phyloP scores from a whole-genome alignment of 2,329 filamentous ascomycete genomes.

The Nannizziopsis arthrosporioides region DNA sequence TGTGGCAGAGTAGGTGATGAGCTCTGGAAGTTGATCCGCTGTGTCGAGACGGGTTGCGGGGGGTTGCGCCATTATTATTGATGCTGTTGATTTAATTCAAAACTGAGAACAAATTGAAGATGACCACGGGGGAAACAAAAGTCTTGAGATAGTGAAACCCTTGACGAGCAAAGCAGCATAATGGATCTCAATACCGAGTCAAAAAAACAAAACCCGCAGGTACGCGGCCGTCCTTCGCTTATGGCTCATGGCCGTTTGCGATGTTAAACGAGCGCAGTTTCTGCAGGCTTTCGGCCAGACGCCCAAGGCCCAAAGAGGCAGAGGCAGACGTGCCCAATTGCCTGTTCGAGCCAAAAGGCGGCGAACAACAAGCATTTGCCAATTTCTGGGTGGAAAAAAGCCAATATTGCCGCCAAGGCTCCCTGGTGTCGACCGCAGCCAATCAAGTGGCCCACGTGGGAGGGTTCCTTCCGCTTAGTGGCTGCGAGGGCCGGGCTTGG shows the following conservation, averaged over 20 bases:
- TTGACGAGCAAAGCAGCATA: no score
- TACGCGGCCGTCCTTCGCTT: no score
- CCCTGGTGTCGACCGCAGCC: not conserved
- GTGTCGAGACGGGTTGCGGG: not conserved
- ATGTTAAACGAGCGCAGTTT: not conserved
- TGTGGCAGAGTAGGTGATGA: slow-evolving; percentile 29
- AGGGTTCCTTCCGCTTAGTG: not conserved
- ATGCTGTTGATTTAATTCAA: not conserved
- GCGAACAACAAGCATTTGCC: not conserved
- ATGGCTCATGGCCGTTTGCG: not conserved
- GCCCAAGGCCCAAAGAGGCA: not conserved
- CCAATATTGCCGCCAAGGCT: not conserved
- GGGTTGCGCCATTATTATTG: slow-evolving; percentile 1
- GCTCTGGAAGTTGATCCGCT: slow-evolving; percentile 12
- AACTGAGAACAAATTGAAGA: not conserved
- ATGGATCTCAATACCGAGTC: no score
- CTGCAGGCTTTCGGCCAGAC: no score
- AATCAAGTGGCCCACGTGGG: slow-evolving; percentile 3
- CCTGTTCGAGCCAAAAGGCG: not conserved
- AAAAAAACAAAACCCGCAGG: no score
- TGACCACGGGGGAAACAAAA: not conserved
- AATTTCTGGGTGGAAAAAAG: not conserved
- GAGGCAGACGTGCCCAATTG: slow-evolving; percentile 1
- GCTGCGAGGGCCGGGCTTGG: slow-evolving; percentile 2
- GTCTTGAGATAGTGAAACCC: not conserved